Conservation (phyloP, 2,329 filamentous ascomycete species). For the Paracoccidioides lutzii region DNA sequence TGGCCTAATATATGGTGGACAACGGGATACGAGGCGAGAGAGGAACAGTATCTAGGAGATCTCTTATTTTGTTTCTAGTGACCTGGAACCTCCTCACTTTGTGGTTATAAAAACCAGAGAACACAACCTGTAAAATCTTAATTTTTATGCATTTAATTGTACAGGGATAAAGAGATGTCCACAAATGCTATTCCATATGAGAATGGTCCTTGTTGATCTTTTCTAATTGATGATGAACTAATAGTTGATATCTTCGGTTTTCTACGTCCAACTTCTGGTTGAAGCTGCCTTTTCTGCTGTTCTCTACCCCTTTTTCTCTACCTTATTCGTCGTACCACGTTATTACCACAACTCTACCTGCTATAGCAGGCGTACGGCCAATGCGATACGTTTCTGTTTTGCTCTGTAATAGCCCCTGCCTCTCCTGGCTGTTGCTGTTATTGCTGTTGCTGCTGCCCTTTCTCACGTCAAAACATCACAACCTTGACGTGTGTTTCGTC, state of each 20-base stretch:
- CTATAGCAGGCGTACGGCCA: neutral
- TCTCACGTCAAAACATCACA: slow-evolving; percentile 9
- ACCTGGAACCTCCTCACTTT: neutral
- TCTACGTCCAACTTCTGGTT: neutral
- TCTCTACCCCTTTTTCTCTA: neutral
- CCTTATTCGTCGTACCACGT: slow-evolving; percentile 3
- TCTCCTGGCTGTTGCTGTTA: neutral
- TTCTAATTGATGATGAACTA: neutral
- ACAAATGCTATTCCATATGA: too few species aligned
- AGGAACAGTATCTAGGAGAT: slow-evolving; percentile 33
- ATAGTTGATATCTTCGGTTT: neutral
- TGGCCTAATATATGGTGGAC: slow-evolving; percentile 38
- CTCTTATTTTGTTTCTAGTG: neutral
- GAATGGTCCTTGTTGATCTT: too few species aligned
- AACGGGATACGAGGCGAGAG: slow-evolving; percentile 61
- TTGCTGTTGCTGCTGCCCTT: neutral
- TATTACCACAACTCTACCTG: slow-evolving; percentile 1
- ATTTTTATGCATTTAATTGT: neutral
- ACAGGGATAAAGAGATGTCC: too few species aligned
- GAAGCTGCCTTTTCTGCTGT: neutral
- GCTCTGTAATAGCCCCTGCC: neutral
- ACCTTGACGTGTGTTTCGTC: slow-evolving; percentile 15
- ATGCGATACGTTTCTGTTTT: neutral
- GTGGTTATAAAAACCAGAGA: slow-evolving; percentile 1
- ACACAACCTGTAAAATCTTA: neutral